Base-by-base conservation (phyloP, 768 basidiomycete genomes). In the Auriscalpium orientale region DNA sequence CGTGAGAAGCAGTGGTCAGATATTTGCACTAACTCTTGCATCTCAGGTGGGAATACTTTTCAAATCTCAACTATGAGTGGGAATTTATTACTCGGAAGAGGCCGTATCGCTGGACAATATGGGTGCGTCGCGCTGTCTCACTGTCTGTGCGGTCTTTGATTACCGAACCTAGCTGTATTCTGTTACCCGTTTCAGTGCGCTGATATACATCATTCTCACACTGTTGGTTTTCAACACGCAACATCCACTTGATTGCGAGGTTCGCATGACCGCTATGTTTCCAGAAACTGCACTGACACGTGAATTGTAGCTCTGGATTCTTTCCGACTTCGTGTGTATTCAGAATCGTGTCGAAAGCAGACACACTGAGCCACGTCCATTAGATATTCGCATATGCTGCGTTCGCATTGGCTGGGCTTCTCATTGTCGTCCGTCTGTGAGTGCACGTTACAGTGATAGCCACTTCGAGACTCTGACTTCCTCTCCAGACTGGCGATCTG, bases 31-130 rank as follows among this genome's bases (percentile, higher is more conserved):
- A 28, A 28, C 22, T 28, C 22, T 28, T 28, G 22, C 22, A 28
- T 28, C 21, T 2, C 34, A 59, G 58, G 33, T 59, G 58, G 58
- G 58, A 57, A 21, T 57, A 38, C 46, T 34, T 59, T 43, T 44
- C 51, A 13, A 46, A 51, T 11, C n/a, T 59, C 15, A 45, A 56
- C 56, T 59, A 53, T 7, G 58, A 59, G 35, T 57, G 58, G 58
- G 40, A 44, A 28, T 54, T 59, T 46, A 40, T 59, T 35, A 40
- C 21, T 2, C 11, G 52, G 38, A 34, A 36, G 20, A 40, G 49
- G 35, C 44, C 47, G 9, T 57, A 57, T 28, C 58, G 56, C 1
- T 59, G 56, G 58, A 49, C 58, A 36, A 43, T 57, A 43, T 59
- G 58, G 58, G 58, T 57, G 28, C 37, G 58, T 44, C 5, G 22